phyloP scores from a whole-genome alignment of 1,284 basidiomycete genomes.

The Stygiomarasmius scandens region DNA sequence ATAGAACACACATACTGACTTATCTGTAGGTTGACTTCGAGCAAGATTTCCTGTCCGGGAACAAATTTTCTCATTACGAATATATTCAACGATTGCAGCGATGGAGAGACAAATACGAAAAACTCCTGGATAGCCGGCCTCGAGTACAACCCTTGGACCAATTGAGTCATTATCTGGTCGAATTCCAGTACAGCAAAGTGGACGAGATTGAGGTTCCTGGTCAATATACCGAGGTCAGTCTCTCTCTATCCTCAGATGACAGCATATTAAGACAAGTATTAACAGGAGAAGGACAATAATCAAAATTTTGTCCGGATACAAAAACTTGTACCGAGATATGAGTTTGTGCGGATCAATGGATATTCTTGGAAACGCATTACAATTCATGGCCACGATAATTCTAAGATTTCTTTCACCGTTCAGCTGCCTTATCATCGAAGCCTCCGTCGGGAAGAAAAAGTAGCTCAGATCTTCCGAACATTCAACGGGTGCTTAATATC shows the following conservation, averaged over 20 bases:
- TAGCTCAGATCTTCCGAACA: slow-evolving; percentile 90
- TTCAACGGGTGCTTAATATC: slow-evolving; percentile 78
- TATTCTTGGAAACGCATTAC: slow-evolving; percentile 91
- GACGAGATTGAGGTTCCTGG: slow-evolving; percentile 99
- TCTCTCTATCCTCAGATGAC: slow-evolving; percentile 4
- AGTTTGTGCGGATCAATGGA: slow-evolving; percentile 85
- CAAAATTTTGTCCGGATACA: slow-evolving; percentile 91
- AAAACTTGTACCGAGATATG: slow-evolving; percentile 90
- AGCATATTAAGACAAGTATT: slow-evolving; percentile 13
- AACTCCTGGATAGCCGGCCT: slow-evolving; percentile 80
- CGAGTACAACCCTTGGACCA: slow-evolving; percentile 88
- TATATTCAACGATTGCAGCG: slow-evolving; percentile 89
- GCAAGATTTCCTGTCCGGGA: slow-evolving; percentile 81
- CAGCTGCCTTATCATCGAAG: slow-evolving; percentile 90
- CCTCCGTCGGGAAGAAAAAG: slow-evolving; percentile 90
- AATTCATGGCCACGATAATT: slow-evolving; percentile 92
- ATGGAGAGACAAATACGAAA: slow-evolving; percentile 95
- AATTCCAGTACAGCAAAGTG: slow-evolving; percentile 98
- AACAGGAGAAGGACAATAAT: slow-evolving; percentile 91
- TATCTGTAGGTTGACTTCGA: slow-evolving; percentile 79
- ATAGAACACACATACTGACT: slow-evolving; percentile 1
- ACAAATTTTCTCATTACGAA: slow-evolving; percentile 82
- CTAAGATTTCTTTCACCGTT: slow-evolving; percentile 86
- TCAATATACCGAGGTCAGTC: slow-evolving; percentile 89
- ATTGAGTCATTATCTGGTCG: slow-evolving; percentile 91